Percentiles rank a stretch among this genome's conserved stretches.
Evolutionary conservation across 176 grass and related monocot species (phyloP).

Genomic region (Oryza meyeriana): DNA sequence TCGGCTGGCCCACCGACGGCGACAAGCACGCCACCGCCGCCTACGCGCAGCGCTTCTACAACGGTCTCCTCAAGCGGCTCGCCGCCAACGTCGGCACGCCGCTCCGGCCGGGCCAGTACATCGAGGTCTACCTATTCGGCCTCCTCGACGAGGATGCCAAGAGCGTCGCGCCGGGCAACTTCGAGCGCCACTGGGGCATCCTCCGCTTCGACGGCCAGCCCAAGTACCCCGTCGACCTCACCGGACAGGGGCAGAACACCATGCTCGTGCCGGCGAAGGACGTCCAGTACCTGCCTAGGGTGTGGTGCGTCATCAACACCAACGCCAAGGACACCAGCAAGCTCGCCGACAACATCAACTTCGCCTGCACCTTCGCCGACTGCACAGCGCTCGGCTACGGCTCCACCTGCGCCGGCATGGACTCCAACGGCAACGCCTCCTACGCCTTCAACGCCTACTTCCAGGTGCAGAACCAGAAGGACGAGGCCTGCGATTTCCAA

Average conservation of each 20-base stretch:
- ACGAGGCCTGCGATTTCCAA: conserved; percentile 42
- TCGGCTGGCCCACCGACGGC: conserved; percentile 92
- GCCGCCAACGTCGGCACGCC: conserved; percentile 64
- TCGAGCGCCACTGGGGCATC: conserved; percentile 96
- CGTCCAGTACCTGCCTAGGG: conserved; percentile 42
- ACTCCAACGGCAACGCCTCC: conserved; percentile 57
- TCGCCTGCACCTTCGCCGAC: conserved; percentile 61
- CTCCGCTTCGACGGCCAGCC: conserved; percentile 83
- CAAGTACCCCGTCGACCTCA: conserved; percentile 68
- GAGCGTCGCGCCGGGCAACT: conserved; percentile 81
- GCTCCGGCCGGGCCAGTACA: conserved; percentile 67
- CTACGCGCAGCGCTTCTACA: conserved; percentile 84
- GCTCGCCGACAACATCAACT: conserved; percentile 58
- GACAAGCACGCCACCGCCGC: conserved; percentile 57
- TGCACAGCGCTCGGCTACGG: conserved; percentile 57
- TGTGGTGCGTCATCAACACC: conserved; percentile 59
- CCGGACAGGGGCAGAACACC: conserved; percentile 53
- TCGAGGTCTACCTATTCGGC: conserved; percentile 86
- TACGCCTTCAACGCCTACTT: conserved; percentile 70
- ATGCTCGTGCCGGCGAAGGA: conserved; percentile 40
- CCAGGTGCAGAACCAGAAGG: conserved; percentile 54
- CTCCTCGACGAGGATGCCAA: conserved; percentile 85
- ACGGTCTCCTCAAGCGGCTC: conserved; percentile 54
- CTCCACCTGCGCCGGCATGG: conserved; percentile 53
- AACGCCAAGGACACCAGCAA: conserved; percentile 39